These are phyloP conservation scores for Glycyrrhiza uralensis DNA, from an alignment of 306 rosid genomes.

Conservation along the genomic window DNA sequence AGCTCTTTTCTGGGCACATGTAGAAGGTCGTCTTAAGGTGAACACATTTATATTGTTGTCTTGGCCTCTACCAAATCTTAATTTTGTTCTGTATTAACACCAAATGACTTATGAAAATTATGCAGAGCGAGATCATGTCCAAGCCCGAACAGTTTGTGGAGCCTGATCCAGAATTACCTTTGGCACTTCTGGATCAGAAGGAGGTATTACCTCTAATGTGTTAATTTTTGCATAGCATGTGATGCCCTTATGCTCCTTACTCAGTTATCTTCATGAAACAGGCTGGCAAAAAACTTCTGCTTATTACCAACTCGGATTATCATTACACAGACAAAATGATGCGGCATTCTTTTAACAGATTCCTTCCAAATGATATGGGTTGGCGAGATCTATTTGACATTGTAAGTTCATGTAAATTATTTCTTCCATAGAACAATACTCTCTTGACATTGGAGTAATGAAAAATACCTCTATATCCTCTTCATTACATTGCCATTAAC, in stretches of 20 bases:
- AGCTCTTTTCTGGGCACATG: slow-evolving; percentile 98
- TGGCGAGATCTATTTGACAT: slow-evolving; percentile 97
- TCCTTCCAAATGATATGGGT: slow-evolving; percentile 92
- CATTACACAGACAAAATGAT: slow-evolving; percentile 94
- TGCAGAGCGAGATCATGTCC: slow-evolving; percentile 96
- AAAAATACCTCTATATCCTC: not conserved
- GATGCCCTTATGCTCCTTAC: slow-evolving; percentile 25
- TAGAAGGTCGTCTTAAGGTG: slow-evolving; percentile 98
- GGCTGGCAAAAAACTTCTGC: slow-evolving; percentile 95
- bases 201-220: slow-evolving; percentile 50
- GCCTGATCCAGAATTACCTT: slow-evolving; percentile 91
- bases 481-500: not conserved
- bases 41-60: slow-evolving; percentile 8
- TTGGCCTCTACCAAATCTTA: not conserved
- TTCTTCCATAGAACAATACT: not conserved
- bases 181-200: slow-evolving; percentile 93
- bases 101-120: slow-evolving; percentile 30
- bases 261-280: slow-evolving; percentile 39
- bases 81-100: slow-evolving; percentile 9
- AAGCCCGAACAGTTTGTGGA: slow-evolving; percentile 93
- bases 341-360: slow-evolving; percentile 91
- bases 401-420: slow-evolving; percentile 46
- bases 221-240: slow-evolving; percentile 5
- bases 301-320: slow-evolving; percentile 94
- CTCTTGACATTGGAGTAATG: slow-evolving; percentile 2